Percentiles rank a stretch among this genome's conserved stretches.
phyloP scores from a whole-genome alignment of 1,284 basidiomycete genomes.

The Rhodotorula sp. region DNA sequence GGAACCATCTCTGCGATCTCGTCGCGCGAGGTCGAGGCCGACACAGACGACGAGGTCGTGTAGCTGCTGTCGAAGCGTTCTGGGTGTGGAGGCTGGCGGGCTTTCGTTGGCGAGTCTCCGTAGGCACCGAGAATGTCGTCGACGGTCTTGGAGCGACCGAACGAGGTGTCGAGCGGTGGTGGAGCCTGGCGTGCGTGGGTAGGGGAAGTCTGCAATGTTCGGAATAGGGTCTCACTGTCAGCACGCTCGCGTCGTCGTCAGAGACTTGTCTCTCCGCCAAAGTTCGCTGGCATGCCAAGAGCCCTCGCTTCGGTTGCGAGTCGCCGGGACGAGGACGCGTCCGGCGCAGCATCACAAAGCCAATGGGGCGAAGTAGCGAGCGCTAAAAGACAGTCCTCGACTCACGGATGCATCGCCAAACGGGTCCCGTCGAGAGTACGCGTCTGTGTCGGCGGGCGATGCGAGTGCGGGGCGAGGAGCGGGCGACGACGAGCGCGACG shows the following conservation, averaged over 20 bases:
- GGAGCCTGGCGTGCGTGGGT: background rate
- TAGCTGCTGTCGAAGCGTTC: constrained; percentile 10
- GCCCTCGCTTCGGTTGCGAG: too few relatives aligned
- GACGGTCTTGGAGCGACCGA: constrained; percentile 16
- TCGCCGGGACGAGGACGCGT: too few relatives aligned
- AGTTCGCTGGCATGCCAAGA: too few relatives aligned
- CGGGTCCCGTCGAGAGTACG: constrained; percentile 2
- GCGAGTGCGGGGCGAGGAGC: background rate
- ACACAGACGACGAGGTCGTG: background rate
- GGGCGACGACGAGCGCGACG: background rate
- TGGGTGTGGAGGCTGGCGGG: constrained; percentile 3
- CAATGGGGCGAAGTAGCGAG: background rate
- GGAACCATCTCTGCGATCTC: constrained; percentile 8
- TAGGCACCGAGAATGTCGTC: constrained; percentile 29
- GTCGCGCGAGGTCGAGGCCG: constrained; percentile 10
- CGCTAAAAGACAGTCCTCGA: background rate
- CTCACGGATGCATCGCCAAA: background rate
- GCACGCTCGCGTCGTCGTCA: background rate
- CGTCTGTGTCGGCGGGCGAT: background rate
- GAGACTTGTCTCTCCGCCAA: too few relatives aligned
- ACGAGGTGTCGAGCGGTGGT: background rate
- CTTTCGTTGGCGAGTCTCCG: constrained; percentile 29
- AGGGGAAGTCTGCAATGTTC: too few relatives aligned
- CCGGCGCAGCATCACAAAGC: background rate
- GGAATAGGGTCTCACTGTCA: background rate